These are phyloP conservation scores for Pythium phragmitis DNA, from an alignment of 352 stramenopile genomes.

Conservation along the genomic window DNA sequence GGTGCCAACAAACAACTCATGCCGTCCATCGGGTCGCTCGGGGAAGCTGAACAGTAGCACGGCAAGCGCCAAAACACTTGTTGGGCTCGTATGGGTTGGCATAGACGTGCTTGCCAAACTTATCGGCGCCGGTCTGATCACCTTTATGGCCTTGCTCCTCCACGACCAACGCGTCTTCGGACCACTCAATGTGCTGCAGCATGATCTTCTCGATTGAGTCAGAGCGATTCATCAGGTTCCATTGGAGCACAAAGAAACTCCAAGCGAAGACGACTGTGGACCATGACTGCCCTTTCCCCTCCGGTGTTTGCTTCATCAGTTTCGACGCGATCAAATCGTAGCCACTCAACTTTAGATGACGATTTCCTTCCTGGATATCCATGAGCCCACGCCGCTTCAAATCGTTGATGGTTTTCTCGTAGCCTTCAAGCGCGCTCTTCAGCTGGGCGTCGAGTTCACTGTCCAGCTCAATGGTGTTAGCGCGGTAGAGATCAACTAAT, in stretches of 20 bases:
- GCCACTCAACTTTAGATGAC: slow-evolving; percentile 10
- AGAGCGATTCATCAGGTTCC: slow-evolving; percentile 19
- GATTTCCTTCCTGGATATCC: slow-evolving; percentile 11
- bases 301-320: slow-evolving; percentile 5
- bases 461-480: neutral
- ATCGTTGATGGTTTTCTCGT: slow-evolving; percentile 8
- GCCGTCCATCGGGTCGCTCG: neutral
- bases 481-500: slow-evolving; percentile 7
- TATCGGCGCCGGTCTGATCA: slow-evolving; percentile 14
- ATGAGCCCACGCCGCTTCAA: slow-evolving; percentile 13
- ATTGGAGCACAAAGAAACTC: slow-evolving; percentile 18
- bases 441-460: slow-evolving; percentile 8
- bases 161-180: slow-evolving; percentile 12
- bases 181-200: slow-evolving; percentile 17
- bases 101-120: slow-evolving; percentile 20
- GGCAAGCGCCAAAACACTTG: slow-evolving; percentile 17
- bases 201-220: slow-evolving; percentile 17
- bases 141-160: slow-evolving; percentile 24
- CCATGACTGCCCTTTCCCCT: slow-evolving; percentile 4
- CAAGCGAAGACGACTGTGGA: slow-evolving; percentile 4
- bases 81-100: slow-evolving; percentile 19
- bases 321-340: slow-evolving; percentile 7
- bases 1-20: slow-evolving; percentile 16
- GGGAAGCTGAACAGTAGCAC: slow-evolving; percentile 14
- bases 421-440: slow-evolving; percentile 4